Evolutionary conservation across 2,329 filamentous ascomycete genomes (phyloP).

Genomic region (Alternaria incomplexa): DNA sequence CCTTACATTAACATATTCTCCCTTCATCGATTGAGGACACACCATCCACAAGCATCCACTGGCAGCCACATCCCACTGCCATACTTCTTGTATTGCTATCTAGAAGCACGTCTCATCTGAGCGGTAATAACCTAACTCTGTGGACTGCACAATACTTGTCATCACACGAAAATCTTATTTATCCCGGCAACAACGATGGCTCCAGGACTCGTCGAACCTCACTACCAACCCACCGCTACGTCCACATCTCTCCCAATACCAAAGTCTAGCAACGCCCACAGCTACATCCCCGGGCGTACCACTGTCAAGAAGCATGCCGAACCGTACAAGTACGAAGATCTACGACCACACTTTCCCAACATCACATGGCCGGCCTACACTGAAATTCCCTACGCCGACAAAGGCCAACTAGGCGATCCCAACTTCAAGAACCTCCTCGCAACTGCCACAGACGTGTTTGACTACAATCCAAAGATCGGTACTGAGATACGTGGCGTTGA

Average conservation of each 20-base stretch:
- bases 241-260: slow-evolving; percentile 16
- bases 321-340: slow-evolving; percentile 59
- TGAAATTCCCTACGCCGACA: slow-evolving; percentile 59
- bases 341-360: slow-evolving; percentile 61
- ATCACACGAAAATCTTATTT: background rate
- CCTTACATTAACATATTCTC: background rate
- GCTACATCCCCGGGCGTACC: slow-evolving; percentile 58
- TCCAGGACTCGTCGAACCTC: slow-evolving; percentile 42
- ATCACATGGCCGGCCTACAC: slow-evolving; percentile 59
- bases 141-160: background rate
- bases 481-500: slow-evolving; percentile 61
- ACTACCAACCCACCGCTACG: slow-evolving; percentile 19
- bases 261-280: slow-evolving; percentile 36
- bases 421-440: slow-evolving; percentile 61
- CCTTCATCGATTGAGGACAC: background rate
- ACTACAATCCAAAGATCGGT: slow-evolving; percentile 63
- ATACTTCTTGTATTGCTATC: background rate
- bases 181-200: slow-evolving; percentile 31
- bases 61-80: background rate
- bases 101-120: background rate
- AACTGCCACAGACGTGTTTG: slow-evolving; percentile 61
- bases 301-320: slow-evolving; percentile 53
- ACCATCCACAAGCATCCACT: background rate
- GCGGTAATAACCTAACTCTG: background rate
- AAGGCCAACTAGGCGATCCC: slow-evolving; percentile 60